Evolutionary conservation across 2,329 filamentous ascomycete genomes (phyloP).

Genomic region (Ophiostoma montium): DNA sequence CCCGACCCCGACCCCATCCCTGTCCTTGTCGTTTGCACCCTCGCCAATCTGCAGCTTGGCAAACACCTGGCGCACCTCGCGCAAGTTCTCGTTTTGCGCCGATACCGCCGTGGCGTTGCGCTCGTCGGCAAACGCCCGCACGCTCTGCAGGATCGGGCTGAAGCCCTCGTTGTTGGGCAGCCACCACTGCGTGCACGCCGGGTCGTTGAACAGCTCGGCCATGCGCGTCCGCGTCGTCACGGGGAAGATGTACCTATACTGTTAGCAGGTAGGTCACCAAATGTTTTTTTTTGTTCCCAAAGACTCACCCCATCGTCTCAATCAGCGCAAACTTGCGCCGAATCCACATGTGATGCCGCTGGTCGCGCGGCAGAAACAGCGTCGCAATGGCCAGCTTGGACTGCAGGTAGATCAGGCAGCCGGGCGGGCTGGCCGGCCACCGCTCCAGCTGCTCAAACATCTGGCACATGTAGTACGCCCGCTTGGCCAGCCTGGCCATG

Average conservation of each 20-base stretch:
- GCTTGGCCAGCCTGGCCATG: slow-evolving; percentile 29
- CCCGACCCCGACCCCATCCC: neutral
- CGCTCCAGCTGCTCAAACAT: slow-evolving; percentile 65
- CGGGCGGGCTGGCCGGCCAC: slow-evolving; percentile 56
- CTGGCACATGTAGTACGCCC: slow-evolving; percentile 59
- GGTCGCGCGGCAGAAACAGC: slow-evolving; percentile 66
- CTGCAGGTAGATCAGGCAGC: slow-evolving; percentile 59
- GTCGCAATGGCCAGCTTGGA: slow-evolving; percentile 61
- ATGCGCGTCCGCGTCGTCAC: slow-evolving; percentile 59
- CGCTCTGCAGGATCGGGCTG: slow-evolving; percentile 56
- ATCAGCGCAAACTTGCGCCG: slow-evolving; percentile 64
- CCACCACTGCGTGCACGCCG: slow-evolving; percentile 73
- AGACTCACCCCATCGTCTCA: slow-evolving; percentile 31
- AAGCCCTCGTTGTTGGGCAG: slow-evolving; percentile 69
- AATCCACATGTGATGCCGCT: slow-evolving; percentile 62
- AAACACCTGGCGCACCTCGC: slow-evolving; percentile 64
- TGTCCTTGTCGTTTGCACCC: neutral
- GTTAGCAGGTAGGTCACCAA: no score
- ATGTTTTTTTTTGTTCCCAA: slow-evolving; percentile 31
- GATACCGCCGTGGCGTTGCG: slow-evolving; percentile 48
- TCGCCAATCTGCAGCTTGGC: slow-evolving; percentile 39
- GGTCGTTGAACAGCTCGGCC: slow-evolving; percentile 59
- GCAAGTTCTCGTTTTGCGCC: slow-evolving; percentile 48
- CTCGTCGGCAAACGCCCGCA: slow-evolving; percentile 71
- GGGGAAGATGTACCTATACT: slow-evolving; percentile 57